A percentile compares a stretch with the other conserved stretches of the same genome.
These are phyloP conservation scores for Phlebiopsis gigantea DNA, from an alignment of 768 basidiomycete species.

Conservation along the genomic window DNA sequence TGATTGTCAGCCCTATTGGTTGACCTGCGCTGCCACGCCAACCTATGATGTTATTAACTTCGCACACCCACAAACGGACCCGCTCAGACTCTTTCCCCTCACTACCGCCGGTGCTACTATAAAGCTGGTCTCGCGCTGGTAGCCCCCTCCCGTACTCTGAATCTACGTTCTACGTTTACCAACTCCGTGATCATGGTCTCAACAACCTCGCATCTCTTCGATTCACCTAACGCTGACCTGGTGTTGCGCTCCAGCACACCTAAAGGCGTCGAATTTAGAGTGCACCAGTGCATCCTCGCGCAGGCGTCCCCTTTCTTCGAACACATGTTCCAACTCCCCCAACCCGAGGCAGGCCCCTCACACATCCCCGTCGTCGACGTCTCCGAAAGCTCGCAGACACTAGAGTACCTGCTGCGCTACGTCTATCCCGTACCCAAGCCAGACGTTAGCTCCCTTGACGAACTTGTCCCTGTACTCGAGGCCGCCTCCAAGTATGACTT, in stretches of 20 bases:
- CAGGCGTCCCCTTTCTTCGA: constrained; percentile 12
- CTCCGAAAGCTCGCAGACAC: constrained; percentile 2
- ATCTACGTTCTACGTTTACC: not conserved
- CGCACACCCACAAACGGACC: not conserved
- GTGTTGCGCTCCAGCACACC: constrained; percentile 38
- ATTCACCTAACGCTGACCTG: constrained; percentile 46
- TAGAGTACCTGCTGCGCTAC: constrained; percentile 6
- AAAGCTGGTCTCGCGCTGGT: not conserved
- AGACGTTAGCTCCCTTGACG: not conserved
- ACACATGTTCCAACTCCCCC: constrained; percentile 9
- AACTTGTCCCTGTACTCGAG: constrained; percentile 4
- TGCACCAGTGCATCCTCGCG: constrained; percentile 10
- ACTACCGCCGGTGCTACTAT: not conserved
- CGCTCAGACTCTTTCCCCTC: not conserved
- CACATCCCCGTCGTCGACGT: constrained; percentile 1
- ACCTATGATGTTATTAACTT: not conserved
- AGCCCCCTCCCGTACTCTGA: constrained; percentile 1
- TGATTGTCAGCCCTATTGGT: not conserved
- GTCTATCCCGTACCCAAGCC: constrained; percentile 8
- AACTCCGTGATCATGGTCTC: not conserved
- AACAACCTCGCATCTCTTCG: constrained; percentile 26
- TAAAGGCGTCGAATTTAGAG: constrained; percentile 53
- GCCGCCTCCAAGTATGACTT: constrained; percentile 12
- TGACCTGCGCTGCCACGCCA: not conserved
- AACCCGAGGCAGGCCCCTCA: not conserved